phyloP scores from a whole-genome alignment of 768 basidiomycete species.

The Boletus pseudo-olivaceus region DNA sequence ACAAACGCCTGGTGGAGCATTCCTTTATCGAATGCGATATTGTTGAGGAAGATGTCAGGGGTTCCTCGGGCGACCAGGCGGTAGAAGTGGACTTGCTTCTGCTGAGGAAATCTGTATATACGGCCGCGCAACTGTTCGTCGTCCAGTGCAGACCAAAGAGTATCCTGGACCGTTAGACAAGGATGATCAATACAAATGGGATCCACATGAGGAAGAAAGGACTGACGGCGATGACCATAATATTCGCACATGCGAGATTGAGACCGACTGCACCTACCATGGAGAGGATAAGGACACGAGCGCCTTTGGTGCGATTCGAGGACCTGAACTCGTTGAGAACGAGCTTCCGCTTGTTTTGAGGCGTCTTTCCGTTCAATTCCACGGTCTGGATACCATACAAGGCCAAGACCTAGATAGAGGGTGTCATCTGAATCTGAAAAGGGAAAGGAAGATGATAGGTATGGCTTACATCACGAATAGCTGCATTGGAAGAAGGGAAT shows the following conservation, averaged over 20 bases:
- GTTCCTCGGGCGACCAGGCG: conserved; percentile 5
- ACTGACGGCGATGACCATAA: conserved; percentile 11
- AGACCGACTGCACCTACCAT: conserved; percentile 11
- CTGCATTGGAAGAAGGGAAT: not conserved
- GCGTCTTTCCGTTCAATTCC: not conserved
- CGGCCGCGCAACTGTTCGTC: conserved; percentile 20
- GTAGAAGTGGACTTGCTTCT: conserved; percentile 21
- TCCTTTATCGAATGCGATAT: conserved; percentile 19
- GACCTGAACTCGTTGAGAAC: conserved; percentile 1
- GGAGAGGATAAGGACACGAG: conserved; percentile 13
- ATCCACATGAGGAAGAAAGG: too few relatives aligned
- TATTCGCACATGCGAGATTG: not conserved
- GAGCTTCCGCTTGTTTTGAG: not conserved
- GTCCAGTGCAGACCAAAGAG: conserved; percentile 2
- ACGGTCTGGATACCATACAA: not conserved
- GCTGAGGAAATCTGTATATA: conserved; percentile 12
- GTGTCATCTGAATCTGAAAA: not conserved
- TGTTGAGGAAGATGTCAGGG: conserved; percentile 22
- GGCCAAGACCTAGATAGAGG: not conserved
- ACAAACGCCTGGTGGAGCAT: not conserved
- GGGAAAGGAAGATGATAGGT: not conserved
- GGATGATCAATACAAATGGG: not conserved
- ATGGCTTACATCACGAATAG: not conserved
- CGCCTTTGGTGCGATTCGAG: not conserved
- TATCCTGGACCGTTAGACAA: not conserved